Evolutionary conservation across 2,329 filamentous ascomycete species (phyloP).

Genomic region (Colletotrichum sp.): DNA sequence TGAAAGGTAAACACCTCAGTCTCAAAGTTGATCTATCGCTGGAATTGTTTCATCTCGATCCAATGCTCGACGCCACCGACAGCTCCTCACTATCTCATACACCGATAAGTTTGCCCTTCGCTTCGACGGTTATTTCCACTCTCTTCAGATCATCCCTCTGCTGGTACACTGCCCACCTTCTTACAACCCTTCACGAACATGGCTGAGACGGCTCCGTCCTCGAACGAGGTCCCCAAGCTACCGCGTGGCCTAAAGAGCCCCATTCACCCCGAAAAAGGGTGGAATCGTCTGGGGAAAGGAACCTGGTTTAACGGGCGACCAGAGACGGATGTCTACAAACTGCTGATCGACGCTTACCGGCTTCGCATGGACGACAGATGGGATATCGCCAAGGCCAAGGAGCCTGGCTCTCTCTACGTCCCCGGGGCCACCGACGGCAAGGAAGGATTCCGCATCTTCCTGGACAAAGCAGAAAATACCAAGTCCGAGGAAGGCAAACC

Average conservation of each 20-base stretch:
- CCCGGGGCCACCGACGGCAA: constrained; percentile 24
- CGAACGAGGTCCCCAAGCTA: neutral
- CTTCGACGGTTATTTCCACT: too few species aligned
- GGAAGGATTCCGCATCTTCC: constrained; percentile 39
- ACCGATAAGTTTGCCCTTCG: accelerated
- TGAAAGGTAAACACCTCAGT: too few species aligned
- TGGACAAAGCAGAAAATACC: constrained; percentile 24
- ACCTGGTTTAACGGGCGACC: constrained; percentile 49
- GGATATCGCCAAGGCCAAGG: constrained; percentile 20
- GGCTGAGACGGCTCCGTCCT: too few species aligned
- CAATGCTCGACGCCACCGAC: neutral
- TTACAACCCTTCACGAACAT: accelerated
- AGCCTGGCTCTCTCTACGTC: constrained; percentile 7
- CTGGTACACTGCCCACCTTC: too few species aligned
- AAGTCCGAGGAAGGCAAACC: constrained; percentile 14
- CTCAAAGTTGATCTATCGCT: neutral
- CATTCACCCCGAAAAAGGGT: constrained; percentile 38
- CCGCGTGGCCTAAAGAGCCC: neutral
- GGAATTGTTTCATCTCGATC: accelerated
- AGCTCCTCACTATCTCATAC: neutral
- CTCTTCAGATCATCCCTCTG: too few species aligned
- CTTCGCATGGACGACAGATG: constrained; percentile 43
- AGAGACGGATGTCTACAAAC: constrained; percentile 45
- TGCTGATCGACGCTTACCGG: constrained; percentile 53
- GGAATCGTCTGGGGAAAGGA: constrained; percentile 21